Evolutionary conservation across 805 yeast species (phyloP), one percentile per base, ranked within the genome.

Genomic region (Kazachstania martiniae): DNA sequence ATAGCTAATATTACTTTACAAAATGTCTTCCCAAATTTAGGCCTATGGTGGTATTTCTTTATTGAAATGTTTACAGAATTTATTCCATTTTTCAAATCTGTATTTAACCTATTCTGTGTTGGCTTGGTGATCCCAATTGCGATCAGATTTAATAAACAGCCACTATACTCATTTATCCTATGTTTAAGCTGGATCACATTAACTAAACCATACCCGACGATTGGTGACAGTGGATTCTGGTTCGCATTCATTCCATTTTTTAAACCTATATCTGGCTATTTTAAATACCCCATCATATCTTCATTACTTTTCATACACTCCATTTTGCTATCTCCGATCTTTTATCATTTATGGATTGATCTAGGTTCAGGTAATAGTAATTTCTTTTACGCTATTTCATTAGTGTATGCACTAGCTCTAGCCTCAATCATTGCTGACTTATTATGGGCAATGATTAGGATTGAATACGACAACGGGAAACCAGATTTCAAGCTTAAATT

Each of bases 31-130:
- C 98, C 98, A 18, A 91, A 91, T 57, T 56, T 91, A 42, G 98
- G 98, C 1, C 63, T 91, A 14, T 91, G 99, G 99, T 91, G 99
- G 99, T 91, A 91, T 61, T 76, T 87, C 47, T 91, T 91, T 63
- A 81, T 89, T 26, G 98, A 91, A 57, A 82, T 91, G 74, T 91
- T 91, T 59, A 91, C 80, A 34, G 81, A 76, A 51, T 91, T 89
- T 65, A 69, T 78, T 18, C 75, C 83, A 14, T 86, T 91, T 49
- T 91, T 82, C 63, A 61, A 77, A 25, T 76, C 85, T 8, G 77
- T 86, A 14, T 91, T 87, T 72, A 87, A 86, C 47, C 48, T 87
- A 28, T 85, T 77, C 57, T 58, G 75, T 12, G 62, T 74, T 13
- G 60, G 77, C 2, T 81, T 82, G 52, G 65, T 77, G 3, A 38